Percentiles rank a stretch among this genome's conserved stretches.
Evolutionary conservation across 768 basidiomycete genomes (phyloP).

Genomic region (Suillus subaureus): DNA sequence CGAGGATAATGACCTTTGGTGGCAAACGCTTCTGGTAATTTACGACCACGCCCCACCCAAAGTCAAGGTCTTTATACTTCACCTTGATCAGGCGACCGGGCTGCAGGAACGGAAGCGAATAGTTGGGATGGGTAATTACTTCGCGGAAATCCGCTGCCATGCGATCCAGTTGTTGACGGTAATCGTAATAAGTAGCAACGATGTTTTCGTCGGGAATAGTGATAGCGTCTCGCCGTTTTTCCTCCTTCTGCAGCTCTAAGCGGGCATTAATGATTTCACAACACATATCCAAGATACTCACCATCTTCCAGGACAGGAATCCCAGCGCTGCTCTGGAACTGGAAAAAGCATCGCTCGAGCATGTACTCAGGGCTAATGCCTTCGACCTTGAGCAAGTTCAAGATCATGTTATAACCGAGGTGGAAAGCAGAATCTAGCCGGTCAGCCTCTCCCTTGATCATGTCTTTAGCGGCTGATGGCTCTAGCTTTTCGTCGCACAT

Average conservation of each 20-base stretch:
- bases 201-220: slow-evolving; percentile 82
- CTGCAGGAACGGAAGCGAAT: slow-evolving; percentile 93
- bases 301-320: slow-evolving; percentile 85
- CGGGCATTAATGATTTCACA: slow-evolving; percentile 12
- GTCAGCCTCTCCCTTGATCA: slow-evolving; percentile 99
- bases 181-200: slow-evolving; percentile 90
- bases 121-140: slow-evolving; percentile 93
- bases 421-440: slow-evolving; percentile 97
- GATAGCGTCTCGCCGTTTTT: slow-evolving; percentile 62
- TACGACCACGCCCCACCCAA: slow-evolving; percentile 95
- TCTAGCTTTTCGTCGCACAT: slow-evolving; percentile 99
- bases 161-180: slow-evolving; percentile 90
- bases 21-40: slow-evolving; percentile 87
- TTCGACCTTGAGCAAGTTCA: slow-evolving; percentile 98
- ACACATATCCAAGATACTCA: slow-evolving; percentile 36
- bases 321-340: slow-evolving; percentile 94
- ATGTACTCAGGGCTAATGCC: slow-evolving; percentile 98
- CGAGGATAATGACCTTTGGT: slow-evolving; percentile 59
- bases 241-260: slow-evolving; percentile 74
- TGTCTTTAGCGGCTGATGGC: slow-evolving; percentile 85
- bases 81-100: slow-evolving; percentile 91
- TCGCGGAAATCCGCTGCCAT: slow-evolving; percentile 86
- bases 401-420: slow-evolving; percentile 97
- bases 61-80: slow-evolving; percentile 83
- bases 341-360: slow-evolving; percentile 97